Percentiles rank a stretch among this genome's conserved stretches.
phyloP scores from a whole-genome alignment of 2,329 filamentous ascomycete species.

The Penicillium sp. region DNA sequence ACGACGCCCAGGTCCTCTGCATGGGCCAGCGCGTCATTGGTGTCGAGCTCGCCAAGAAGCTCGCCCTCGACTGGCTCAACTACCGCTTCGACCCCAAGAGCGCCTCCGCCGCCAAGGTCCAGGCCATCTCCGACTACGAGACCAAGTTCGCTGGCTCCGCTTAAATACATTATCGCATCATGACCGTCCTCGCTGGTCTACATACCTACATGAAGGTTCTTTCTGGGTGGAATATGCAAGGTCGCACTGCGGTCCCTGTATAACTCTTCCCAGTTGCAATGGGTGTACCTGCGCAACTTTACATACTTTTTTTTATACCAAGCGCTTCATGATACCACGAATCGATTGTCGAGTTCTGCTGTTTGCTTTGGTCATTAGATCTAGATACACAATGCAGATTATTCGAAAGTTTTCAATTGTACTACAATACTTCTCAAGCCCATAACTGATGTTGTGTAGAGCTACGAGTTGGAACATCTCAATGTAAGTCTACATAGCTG shows the following conservation, averaged over 20 bases:
- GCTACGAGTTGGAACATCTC: no score
- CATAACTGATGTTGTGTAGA: no score
- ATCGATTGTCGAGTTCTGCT: slow-evolving; percentile 21
- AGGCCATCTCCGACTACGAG: slow-evolving; percentile 51
- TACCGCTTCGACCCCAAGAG: slow-evolving; percentile 76
- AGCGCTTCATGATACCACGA: slow-evolving; percentile 39
- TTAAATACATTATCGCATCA: slow-evolving; percentile 26
- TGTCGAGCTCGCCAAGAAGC: slow-evolving; percentile 74
- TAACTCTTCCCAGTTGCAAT: slow-evolving; percentile 1
- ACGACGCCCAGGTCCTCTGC: slow-evolving; percentile 85
- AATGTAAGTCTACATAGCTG: no score
- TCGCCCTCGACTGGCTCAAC: slow-evolving; percentile 82
- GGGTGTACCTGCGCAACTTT: slow-evolving; percentile 4
- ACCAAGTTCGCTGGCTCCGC: slow-evolving; percentile 34
- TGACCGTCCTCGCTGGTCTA: slow-evolving; percentile 13
- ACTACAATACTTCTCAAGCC: not conserved
- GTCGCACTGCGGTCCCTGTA: not conserved
- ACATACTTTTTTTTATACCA: slow-evolving; percentile 15
- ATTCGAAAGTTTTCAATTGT: slow-evolving; percentile 1
- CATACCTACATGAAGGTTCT: not conserved
- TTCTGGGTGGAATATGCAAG: not conserved
- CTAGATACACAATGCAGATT: slow-evolving; percentile 23
- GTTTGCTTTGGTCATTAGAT: slow-evolving; percentile 20
- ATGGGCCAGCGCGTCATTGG: slow-evolving; percentile 85
- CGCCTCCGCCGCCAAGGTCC: slow-evolving; percentile 65